These are phyloP conservation scores for Schizosaccharomyces osmophilus DNA, from an alignment of 805 yeast species.

Conservation along the genomic window DNA sequence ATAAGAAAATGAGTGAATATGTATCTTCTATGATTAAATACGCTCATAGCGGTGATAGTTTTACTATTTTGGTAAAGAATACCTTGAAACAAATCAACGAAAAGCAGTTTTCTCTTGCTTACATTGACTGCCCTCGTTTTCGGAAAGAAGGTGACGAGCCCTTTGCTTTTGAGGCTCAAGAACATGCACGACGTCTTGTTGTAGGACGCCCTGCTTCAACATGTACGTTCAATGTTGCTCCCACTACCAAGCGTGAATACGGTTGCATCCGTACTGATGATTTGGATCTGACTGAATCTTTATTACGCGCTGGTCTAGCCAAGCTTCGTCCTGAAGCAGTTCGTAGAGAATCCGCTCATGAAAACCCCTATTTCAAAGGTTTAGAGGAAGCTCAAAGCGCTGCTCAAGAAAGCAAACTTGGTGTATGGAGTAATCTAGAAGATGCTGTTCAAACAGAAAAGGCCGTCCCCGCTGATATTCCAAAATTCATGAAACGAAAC, in stretches of 20 bases:
- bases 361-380: background rate
- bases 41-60: background rate
- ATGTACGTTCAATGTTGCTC: conserved; percentile 28
- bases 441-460: background rate
- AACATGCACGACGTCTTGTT: conserved; percentile 32
- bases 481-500: conserved; percentile 5
- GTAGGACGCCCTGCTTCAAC: conserved; percentile 42
- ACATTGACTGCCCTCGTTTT: conserved; percentile 33
- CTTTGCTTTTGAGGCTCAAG: conserved; percentile 33
- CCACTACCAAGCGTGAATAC: conserved; percentile 28
- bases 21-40: background rate
- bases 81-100: conserved; percentile 17
- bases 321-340: conserved; percentile 40
- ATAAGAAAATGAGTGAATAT: background rate
- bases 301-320: conserved; percentile 25
- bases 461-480: conserved; percentile 3
- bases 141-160: conserved; percentile 13
- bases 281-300: conserved; percentile 26
- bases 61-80: background rate
- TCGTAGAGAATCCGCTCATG: conserved; percentile 12
- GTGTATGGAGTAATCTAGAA: background rate
- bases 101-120: conserved; percentile 37
- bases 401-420: background rate
- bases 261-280: conserved; percentile 48
- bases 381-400: background rate